Evolutionary conservation across 2,329 filamentous ascomycete species (phyloP).

Genomic region (Sarocladium oryzae): DNA sequence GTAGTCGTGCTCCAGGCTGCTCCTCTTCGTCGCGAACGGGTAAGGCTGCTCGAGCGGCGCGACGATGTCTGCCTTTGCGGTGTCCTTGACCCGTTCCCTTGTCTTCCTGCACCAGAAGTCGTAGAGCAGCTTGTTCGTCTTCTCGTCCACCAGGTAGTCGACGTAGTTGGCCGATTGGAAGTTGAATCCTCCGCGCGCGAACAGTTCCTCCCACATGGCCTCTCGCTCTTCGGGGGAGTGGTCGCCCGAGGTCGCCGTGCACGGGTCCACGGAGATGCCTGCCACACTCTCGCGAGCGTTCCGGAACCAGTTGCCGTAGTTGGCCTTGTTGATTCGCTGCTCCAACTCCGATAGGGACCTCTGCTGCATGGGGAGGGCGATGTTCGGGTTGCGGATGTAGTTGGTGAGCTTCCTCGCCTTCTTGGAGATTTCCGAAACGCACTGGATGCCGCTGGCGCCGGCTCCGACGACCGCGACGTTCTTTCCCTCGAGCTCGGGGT

Average conservation of each 20-base stretch:
- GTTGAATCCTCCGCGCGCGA: constrained; percentile 38
- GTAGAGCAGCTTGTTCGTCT: constrained; percentile 38
- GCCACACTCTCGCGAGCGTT: not conserved
- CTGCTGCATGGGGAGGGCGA: constrained; percentile 52
- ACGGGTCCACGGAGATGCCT: constrained; percentile 8
- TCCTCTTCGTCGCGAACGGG: constrained; percentile 39
- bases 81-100: constrained; percentile 36
- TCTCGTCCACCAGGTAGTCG: constrained; percentile 34
- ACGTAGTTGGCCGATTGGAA: constrained; percentile 39
- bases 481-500: not conserved
- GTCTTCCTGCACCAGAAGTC: constrained; percentile 42
- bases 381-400: constrained; percentile 33
- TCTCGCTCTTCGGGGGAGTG: constrained; percentile 33
- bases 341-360: constrained; percentile 13
- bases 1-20: constrained; percentile 39
- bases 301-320: not conserved
- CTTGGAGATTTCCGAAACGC: not conserved
- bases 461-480: not conserved
- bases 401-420: not conserved
- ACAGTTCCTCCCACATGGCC: constrained; percentile 36
- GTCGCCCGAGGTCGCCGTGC: not conserved
- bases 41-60: constrained; percentile 39
- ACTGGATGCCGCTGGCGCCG: not conserved
- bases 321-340: constrained; percentile 27
- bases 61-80: constrained; percentile 35